Base-by-base conservation (phyloP, 441 rosid genomes). In the Gossypium davidsonii region DNA sequence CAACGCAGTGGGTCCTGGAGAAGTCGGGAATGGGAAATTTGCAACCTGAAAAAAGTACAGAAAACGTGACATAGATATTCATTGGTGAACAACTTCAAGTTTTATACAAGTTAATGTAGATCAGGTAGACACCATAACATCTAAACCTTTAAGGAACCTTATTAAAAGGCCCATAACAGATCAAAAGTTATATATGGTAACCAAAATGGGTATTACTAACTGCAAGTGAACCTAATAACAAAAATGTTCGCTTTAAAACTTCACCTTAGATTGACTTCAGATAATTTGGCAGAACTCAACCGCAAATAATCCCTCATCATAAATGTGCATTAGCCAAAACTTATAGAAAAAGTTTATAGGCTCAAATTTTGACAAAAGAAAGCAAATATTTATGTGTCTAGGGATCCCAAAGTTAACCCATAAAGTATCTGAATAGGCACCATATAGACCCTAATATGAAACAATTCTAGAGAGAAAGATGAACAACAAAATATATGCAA, bases 1-100 rank as follows among this genome's bases (percentile, higher is more conserved):
- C 85, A 92, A 71, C 44, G 97, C 83, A 60, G 79, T 68, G 46
- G 84, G 66, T 59, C 84, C 86, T 0, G 94, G 97, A 58, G 95
- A 89, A 70, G 97, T 94, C 25, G 94, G 97, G 79, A 94, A 94
- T 46, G 97, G 98, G 79, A 92, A 94, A 82, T 89, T 87, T 66
- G 78, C 85, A 28, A 92, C 92, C 97, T 94, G 83, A 25, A 58
- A 73, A 21, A 46, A 65, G 73, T 4, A 66, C 2, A 46, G 4
- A 37, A 67, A 37, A 20, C 11, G 46, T 0, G 31, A 75, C 17
- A 58, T 9, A 49, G 34, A 28, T 28, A 51, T 28, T 67, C 42
- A 51, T 67, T 67, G 8, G 25, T 51, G 21, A 67, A 15, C 46
- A 67, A 67, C 58, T 25, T 25, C 44, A 49, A 37, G 4, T 59